Conservation (phyloP, 192 early-diverging fungal genomes). For the Dissophora ornata region DNA sequence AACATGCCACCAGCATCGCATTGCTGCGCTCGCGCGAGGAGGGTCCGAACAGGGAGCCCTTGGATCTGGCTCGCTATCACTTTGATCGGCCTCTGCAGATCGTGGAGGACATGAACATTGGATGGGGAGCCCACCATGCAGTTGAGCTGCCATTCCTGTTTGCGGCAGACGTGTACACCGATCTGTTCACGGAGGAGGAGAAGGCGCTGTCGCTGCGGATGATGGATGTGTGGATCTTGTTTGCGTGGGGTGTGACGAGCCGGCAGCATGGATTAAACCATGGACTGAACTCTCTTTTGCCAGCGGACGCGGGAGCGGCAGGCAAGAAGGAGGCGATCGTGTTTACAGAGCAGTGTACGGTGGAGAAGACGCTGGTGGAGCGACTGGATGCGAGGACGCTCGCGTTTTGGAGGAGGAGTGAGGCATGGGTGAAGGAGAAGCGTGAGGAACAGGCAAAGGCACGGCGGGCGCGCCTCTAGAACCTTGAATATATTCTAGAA, state of each 20-base stretch:
- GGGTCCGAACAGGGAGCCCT: not conserved
- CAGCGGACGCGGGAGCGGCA: constrained; percentile 38
- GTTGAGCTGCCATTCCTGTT: constrained; percentile 40
- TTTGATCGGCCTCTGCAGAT: constrained; percentile 37
- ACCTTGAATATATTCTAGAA: not conserved
- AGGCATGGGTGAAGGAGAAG: constrained; percentile 13
- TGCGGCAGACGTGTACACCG: constrained; percentile 23
- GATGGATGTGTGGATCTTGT: constrained; percentile 46
- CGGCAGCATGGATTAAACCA: constrained; percentile 22
- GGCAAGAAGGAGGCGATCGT: constrained; percentile 33
- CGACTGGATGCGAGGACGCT: constrained; percentile 39
- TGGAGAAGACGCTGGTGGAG: constrained; percentile 43
- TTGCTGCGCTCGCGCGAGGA: not conserved
- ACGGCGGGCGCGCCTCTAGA: no score
- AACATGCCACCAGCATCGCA: constrained; percentile 25
- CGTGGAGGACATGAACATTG: constrained; percentile 40
- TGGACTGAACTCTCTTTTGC: constrained; percentile 25
- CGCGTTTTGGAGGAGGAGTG: constrained; percentile 26
- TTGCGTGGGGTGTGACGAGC: constrained; percentile 47
- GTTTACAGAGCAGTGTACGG: constrained; percentile 44
- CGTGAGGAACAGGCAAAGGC: constrained; percentile 12
- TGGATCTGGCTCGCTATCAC: constrained; percentile 31
- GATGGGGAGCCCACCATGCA: constrained; percentile 42
- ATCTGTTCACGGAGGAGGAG: constrained; percentile 33
- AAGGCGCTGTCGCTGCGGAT: constrained; percentile 25